phyloP scores from a whole-genome alignment of 345 rosid species.

The Gossypium turneri region DNA sequence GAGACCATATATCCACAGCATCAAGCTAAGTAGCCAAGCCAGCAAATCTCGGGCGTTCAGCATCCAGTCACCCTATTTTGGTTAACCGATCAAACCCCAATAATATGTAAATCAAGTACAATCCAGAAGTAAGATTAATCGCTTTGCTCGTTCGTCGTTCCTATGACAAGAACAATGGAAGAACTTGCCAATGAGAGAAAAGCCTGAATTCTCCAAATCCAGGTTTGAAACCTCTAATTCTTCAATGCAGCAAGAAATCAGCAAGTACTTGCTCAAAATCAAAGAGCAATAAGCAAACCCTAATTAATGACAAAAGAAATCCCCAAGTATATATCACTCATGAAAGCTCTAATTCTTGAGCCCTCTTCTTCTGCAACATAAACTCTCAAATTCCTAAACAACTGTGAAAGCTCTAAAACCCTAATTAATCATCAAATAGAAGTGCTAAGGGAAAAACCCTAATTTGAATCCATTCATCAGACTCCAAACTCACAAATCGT shows the following conservation, averaged over 20 bases:
- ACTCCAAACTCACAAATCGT: constrained; percentile 16
- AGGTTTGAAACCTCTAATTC: neutral
- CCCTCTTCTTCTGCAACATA: constrained; percentile 12
- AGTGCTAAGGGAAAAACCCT: constrained; percentile 24
- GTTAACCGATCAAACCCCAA: neutral
- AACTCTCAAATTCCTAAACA: constrained; percentile 23
- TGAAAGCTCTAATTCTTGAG: constrained; percentile 15
- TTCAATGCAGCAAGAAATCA: constrained; percentile 12
- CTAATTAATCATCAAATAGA: constrained; percentile 35
- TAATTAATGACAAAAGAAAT: neutral
- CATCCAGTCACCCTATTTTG: neutral
- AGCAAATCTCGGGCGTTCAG: neutral
- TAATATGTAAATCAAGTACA: neutral
- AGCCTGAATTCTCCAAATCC: constrained; percentile 5
- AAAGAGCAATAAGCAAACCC: constrained; percentile 16
- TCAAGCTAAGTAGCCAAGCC: neutral
- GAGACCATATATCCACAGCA: neutral
- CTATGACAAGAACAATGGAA: neutral
- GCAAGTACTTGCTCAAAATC: neutral
- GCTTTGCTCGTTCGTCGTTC: neutral
- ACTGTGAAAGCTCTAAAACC: constrained; percentile 22
- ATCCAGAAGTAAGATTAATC: neutral
- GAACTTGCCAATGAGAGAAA: neutral
- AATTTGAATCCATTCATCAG: constrained; percentile 25
- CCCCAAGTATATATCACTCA: constrained; percentile 10